A percentile compares a stretch with the other conserved stretches of the same genome.
These are phyloP conservation scores for Paraphaeosphaeria minitans DNA, from an alignment of 2,329 filamentous ascomycete genomes.

Conservation along the genomic window DNA sequence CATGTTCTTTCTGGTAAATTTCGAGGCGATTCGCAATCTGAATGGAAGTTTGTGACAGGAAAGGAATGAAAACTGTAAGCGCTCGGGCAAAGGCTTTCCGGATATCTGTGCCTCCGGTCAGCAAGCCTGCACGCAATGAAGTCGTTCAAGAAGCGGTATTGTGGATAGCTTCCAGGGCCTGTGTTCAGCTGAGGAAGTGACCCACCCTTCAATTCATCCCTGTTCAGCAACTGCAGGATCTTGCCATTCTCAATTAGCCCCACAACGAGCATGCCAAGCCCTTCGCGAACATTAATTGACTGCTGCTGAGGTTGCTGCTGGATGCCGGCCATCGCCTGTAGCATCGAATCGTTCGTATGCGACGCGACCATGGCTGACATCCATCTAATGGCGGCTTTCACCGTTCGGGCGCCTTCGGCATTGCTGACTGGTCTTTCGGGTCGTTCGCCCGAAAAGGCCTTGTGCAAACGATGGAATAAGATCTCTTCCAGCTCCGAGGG, in stretches of 20 bases:
- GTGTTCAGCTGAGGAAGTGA: conserved; percentile 12
- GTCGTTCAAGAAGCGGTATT: background rate
- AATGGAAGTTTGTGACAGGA: conserved; percentile 61
- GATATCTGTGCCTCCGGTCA: conserved; percentile 29
- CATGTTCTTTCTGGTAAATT: conserved; percentile 48
- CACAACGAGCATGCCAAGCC: conserved; percentile 67
- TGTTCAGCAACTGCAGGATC: conserved; percentile 61
- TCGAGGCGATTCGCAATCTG: conserved; percentile 50
- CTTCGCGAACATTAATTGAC: conserved; percentile 66
- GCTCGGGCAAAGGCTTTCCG: conserved; percentile 41
- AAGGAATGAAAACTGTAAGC: conserved; percentile 39
- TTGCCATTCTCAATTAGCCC: conserved; percentile 65
- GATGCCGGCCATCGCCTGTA: conserved; percentile 47
- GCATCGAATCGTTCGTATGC: conserved; percentile 47
- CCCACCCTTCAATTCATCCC: conserved; percentile 60
- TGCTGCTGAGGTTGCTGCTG: conserved; percentile 58
- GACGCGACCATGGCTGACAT: conserved; percentile 48
- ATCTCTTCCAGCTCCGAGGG: conserved; percentile 46
- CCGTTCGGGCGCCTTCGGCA: conserved; percentile 36
- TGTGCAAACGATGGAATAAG: conserved; percentile 44
- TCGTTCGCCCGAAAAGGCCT: conserved; percentile 37
- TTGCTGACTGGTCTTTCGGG: conserved; percentile 38
- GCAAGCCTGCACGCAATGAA: conserved; percentile 6
- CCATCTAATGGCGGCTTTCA: conserved; percentile 42
- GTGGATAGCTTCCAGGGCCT: background rate